Percentiles rank a stretch among this genome's conserved stretches.
Conservation (phyloP, 306 rosid genomes). For the Coriaria nepalensis region DNA sequence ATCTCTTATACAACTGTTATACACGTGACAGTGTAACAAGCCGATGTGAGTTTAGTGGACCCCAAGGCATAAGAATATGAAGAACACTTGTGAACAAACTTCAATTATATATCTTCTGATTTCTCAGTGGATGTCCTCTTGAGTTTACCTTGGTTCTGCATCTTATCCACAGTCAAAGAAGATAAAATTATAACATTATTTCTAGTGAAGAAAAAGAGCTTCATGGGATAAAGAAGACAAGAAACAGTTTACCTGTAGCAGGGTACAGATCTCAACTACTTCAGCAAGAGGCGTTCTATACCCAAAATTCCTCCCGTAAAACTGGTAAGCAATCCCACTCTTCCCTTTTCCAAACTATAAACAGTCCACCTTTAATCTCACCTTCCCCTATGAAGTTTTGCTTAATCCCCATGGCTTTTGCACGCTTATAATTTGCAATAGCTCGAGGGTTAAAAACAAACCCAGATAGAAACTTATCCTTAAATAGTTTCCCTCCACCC, state of each 20-base stretch:
- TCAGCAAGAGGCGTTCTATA: conserved; percentile 88
- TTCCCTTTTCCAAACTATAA: conserved; percentile 52
- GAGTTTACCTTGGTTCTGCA: conserved; percentile 38
- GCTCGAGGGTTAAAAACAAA: conserved; percentile 71
- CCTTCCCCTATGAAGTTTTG: conserved; percentile 80
- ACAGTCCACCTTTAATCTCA: conserved; percentile 84
- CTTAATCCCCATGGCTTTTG: conserved; percentile 47
- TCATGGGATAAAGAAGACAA: conserved; percentile 2
- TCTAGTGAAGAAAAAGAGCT: conserved; percentile 3
- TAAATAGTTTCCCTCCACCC: conserved; percentile 71
- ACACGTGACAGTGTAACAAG: too few relatives aligned
- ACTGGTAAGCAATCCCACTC: conserved; percentile 76
- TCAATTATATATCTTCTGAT: conserved; percentile 13
- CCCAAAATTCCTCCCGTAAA: conserved; percentile 84
- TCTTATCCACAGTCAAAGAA: conserved; percentile 10
- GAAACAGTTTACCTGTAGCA: conserved; percentile 39
- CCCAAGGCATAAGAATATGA: too few relatives aligned
- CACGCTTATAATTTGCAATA: conserved; percentile 63
- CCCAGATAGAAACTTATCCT: conserved; percentile 72
- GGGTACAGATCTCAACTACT: conserved; percentile 61
- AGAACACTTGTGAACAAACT: conserved; percentile 1
- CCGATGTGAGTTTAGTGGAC: too few relatives aligned
- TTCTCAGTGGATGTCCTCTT: conserved; percentile 13
- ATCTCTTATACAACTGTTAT: too few relatives aligned
- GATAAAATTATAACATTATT: neutral